phyloP scores from a whole-genome alignment of 108 stramenopile species.

The Nitzschia sp. region DNA sequence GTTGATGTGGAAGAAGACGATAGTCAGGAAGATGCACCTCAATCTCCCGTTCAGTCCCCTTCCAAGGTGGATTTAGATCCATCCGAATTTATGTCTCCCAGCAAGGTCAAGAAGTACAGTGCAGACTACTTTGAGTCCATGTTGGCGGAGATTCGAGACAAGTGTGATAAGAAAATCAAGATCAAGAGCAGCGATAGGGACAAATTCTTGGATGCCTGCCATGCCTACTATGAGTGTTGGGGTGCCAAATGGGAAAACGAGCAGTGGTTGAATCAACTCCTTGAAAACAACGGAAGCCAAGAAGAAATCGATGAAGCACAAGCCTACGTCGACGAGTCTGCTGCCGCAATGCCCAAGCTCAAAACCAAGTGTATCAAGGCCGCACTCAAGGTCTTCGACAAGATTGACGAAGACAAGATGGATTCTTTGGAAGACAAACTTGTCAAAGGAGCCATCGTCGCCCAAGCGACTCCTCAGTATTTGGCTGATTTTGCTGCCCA shows the following conservation, averaged over 20 bases:
- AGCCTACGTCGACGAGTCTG: conserved; percentile 12
- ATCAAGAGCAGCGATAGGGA: conserved; percentile 23
- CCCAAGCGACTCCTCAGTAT: conserved; percentile 27
- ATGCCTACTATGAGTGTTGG: conserved; percentile 29
- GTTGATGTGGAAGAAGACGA: conserved; percentile 11
- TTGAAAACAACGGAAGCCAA: conserved; percentile 17
- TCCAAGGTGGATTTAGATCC: background rate
- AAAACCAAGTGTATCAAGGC: conserved; percentile 23
- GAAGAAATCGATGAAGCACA: conserved; percentile 29
- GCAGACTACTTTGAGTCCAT: conserved; percentile 34
- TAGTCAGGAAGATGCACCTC: background rate
- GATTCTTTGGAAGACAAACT: conserved; percentile 26
- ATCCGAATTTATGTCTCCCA: conserved; percentile 7
- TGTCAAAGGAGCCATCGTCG: conserved; percentile 38
- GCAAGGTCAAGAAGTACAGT: conserved; percentile 15
- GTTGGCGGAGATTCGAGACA: conserved; percentile 20
- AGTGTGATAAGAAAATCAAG: conserved; percentile 31
- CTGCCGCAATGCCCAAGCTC: conserved; percentile 9
- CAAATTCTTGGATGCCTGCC: conserved; percentile 23
- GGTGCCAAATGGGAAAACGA: conserved; percentile 28
- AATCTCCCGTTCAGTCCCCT: background rate
- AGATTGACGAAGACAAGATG: conserved; percentile 28
- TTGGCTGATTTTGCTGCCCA: conserved; percentile 32
- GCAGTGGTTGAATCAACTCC: conserved; percentile 18
- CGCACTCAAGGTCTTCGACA: conserved; percentile 29